Evolutionary conservation across 169 alveolate species (phyloP).

Genomic region (Cryptosporidium viatorum): DNA sequence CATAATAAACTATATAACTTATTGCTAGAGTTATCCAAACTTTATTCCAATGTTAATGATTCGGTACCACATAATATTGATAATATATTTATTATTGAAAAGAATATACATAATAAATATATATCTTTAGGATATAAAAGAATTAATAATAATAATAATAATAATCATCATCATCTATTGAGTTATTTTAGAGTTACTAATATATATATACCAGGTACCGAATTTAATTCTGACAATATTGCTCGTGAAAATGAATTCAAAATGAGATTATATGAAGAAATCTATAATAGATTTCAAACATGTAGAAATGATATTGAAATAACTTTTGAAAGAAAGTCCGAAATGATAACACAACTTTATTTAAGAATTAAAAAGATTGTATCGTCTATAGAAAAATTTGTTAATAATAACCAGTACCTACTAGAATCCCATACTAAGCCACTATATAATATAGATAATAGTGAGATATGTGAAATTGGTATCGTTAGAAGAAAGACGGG

Average conservation of each 20-base stretch:
- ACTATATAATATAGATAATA: slow-evolving; percentile 25
- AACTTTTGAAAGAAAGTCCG: slow-evolving; percentile 39
- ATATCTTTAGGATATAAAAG: neutral
- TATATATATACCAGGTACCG: slow-evolving; percentile 11
- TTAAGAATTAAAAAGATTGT: neutral
- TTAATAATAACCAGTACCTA: slow-evolving; percentile 7
- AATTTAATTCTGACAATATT: neutral
- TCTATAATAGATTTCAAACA: slow-evolving; percentile 15
- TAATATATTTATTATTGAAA: neutral
- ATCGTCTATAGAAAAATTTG: slow-evolving; percentile 30
- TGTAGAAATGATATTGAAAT: slow-evolving; percentile 57
- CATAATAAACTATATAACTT: slow-evolving; percentile 18
- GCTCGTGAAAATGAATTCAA: neutral
- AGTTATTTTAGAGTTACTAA: neutral
- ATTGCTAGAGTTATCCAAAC: slow-evolving; percentile 8
- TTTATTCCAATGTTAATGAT: neutral
- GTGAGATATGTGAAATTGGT: slow-evolving; percentile 35
- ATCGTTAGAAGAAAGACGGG: slow-evolving; percentile 24
- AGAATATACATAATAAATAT: neutral
- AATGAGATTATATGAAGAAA: slow-evolving; percentile 16
- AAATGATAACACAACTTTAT: slow-evolving; percentile 1
- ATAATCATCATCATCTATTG: neutral
- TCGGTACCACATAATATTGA: neutral
- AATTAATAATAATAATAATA: neutral
- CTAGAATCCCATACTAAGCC: slow-evolving; percentile 46